Base-by-base conservation (phyloP, 2,329 filamentous ascomycete species). In the Bimuria novae-zelandiae region DNA sequence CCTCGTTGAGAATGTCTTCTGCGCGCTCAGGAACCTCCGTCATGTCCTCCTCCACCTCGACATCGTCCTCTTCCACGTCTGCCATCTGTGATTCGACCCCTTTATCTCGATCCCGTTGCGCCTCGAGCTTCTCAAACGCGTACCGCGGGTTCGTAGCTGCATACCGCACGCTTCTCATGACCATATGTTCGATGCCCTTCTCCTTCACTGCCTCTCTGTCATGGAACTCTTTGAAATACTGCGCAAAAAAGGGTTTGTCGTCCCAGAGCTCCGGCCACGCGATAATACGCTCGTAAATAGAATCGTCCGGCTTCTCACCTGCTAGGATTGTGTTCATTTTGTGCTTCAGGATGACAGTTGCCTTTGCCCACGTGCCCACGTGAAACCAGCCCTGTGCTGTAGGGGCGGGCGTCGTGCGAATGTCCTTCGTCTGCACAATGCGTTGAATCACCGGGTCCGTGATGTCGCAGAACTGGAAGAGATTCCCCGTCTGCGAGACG, bases 391-490 rank as follows among this genome's bases (percentile, higher is more conserved):
- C 93, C 62, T 90, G 89, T 11, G 67, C 71, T 17, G 74, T 70
- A 5, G 62, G 64, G 40, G 83, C 79, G 48, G 76, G 79, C 3
- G 76, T 74, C 3, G 59, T 59, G 29, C 74, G 70, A 2, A 80
- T 68, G 4, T 84, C 79, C 0, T 86, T 79, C 0, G 84, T 82
- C 17, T 86, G 81, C 33, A 96, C 80, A 3, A 97, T 76, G 10
- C 79, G 73, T 0, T 79, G 77, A 1, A 97, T 79, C 1, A 92
- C 68, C 0, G 91, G 89, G 64, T 97, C 93, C 0, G 85, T 88
- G 49, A 97, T 88, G 71, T 99, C 94, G 76, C 92, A 96, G 22
- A 95, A 83, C 78, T 97, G 94, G 89, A 92, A 99, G 44, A 94
- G 87, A 65, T 94, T 94, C 33, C 92, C 92, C 65, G 96, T 92